Percentiles rank a stretch among this genome's conserved stretches.
These are phyloP conservation scores for Spiromastix sp. DNA, from an alignment of 2,329 filamentous ascomycete genomes.

Conservation along the genomic window DNA sequence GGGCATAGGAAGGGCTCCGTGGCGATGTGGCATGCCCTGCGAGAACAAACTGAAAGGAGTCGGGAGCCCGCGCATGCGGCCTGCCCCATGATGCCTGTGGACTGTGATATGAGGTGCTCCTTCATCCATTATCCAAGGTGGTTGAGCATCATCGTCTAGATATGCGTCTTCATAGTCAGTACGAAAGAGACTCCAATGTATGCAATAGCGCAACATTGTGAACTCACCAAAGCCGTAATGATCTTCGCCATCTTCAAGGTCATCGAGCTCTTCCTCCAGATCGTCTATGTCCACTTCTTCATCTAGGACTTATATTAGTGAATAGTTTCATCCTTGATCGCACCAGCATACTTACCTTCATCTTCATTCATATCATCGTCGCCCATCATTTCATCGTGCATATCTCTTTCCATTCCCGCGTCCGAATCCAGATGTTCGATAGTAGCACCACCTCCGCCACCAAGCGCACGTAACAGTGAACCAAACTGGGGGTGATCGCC, in stretches of 20 bases:
- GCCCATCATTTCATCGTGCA: constrained; percentile 30
- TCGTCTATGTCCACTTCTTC: constrained; percentile 45
- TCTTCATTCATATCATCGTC: constrained; percentile 51
- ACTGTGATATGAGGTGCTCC: not conserved
- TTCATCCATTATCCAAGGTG: constrained; percentile 2
- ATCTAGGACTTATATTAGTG: constrained; percentile 40
- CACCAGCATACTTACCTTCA: constrained; percentile 40
- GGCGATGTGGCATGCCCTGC: constrained; percentile 45
- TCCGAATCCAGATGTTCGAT: constrained; percentile 34
- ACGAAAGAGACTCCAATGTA: no score
- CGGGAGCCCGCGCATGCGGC: constrained; percentile 46
- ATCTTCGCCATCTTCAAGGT: constrained; percentile 35
- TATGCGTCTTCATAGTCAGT: not conserved
- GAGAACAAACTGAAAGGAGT: constrained; percentile 56
- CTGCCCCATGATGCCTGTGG: constrained; percentile 21
- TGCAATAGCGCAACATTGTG: no score
- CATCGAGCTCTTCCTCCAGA: constrained; percentile 29
- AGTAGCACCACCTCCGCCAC: constrained; percentile 31
- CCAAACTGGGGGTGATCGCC: constrained; percentile 33
- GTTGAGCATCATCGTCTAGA: not conserved
- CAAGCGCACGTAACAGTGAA: constrained; percentile 36
- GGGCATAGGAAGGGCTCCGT: constrained; percentile 29
- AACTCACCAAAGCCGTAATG: constrained; percentile 22
- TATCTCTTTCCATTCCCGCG: constrained; percentile 38
- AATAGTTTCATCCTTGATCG: no score